Base-by-base conservation (phyloP, 176 grass and related monocot species). In the Musa troglodytarum region DNA sequence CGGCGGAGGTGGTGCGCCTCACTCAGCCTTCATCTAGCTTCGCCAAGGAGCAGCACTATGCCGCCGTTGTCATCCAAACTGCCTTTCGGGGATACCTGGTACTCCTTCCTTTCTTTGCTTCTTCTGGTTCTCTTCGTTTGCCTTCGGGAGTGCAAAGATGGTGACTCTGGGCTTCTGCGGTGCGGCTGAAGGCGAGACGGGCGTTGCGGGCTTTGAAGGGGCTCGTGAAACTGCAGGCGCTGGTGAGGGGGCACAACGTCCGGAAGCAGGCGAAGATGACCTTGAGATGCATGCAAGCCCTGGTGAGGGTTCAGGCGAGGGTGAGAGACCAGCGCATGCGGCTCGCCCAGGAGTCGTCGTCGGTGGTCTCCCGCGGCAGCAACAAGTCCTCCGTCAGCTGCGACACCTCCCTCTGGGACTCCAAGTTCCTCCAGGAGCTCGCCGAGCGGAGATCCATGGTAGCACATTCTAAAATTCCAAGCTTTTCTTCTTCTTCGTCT, bases 231-330 rank as follows among this genome's bases (percentile, higher is more conserved):
- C 86, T 99, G 54, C 95, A 99, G 79, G 95, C 95, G 56, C 83
- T 99, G 10, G 95, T 99, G 53, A 87, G 95, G 11, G 95, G 95
- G 6, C 95, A 99, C 86, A 99, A 99, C 77, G 95, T 99, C 53
- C 78, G 95, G 16, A 99, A 91, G 69, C 95, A 99, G 63, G 95
- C 90, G 58, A 92, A 94, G 81, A 89, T 94, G 95, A 94, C 95
- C 73, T 86, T 99, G 5, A 84, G 95, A 20, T 92, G 95, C 84
- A 99, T 99, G 90, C 95, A 99, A 79, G 95, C 95, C 11, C 86
- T 99, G 55, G 88, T 94, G 13, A 77, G 90, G 52, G 90, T 99
- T 19, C 95, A 99, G 80, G 90, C 88, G 16, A 88, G 90, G 0
- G 88, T 99, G 2, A 72, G 95, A 6, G 95, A 99, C 88, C 90